A percentile compares a stretch with the other conserved stretches of the same genome.
Evolutionary conservation across 1,284 basidiomycete species (phyloP).

Genomic region (Flammula alnicola): DNA sequence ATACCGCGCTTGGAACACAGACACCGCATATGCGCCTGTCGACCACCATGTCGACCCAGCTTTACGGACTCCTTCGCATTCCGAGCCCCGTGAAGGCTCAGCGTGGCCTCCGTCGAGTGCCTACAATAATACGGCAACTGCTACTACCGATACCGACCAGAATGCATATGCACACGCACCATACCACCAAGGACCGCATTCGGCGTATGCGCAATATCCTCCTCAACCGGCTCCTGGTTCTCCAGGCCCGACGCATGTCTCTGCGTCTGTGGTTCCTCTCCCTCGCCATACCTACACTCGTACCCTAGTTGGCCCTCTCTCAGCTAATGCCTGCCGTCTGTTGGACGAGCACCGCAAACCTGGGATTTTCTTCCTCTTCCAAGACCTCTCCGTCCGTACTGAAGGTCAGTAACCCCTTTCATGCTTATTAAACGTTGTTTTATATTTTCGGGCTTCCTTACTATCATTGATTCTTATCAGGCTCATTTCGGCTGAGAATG

Average conservation of each 20-base stretch:
- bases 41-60: constrained; percentile 39
- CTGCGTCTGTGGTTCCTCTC: constrained; percentile 35
- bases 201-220: constrained; percentile 23
- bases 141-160: constrained; percentile 23
- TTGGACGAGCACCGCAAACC: constrained; percentile 81
- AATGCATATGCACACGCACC: constrained; percentile 24
- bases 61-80: constrained; percentile 29
- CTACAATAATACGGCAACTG: no score
- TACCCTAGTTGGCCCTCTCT: constrained; percentile 87
- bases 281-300: constrained; percentile 77
- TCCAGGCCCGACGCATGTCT: constrained; percentile 19
- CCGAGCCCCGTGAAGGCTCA: constrained; percentile 34
- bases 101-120: constrained; percentile 33
- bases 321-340: constrained; percentile 82
- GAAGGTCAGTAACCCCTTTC: constrained; percentile 45
- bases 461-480: constrained; percentile 31
- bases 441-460: constrained; percentile 15
- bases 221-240: constrained; percentile 21
- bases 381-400: constrained; percentile 84
- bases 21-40: constrained; percentile 34
- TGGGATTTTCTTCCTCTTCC: constrained; percentile 61
- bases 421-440: not conserved
- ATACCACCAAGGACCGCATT: constrained; percentile 23
- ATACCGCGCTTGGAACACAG: constrained; percentile 40
- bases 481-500: constrained; percentile 78